Base-by-base conservation (phyloP, 768 basidiomycete genomes). In the Cystobasidium tubakii region DNA sequence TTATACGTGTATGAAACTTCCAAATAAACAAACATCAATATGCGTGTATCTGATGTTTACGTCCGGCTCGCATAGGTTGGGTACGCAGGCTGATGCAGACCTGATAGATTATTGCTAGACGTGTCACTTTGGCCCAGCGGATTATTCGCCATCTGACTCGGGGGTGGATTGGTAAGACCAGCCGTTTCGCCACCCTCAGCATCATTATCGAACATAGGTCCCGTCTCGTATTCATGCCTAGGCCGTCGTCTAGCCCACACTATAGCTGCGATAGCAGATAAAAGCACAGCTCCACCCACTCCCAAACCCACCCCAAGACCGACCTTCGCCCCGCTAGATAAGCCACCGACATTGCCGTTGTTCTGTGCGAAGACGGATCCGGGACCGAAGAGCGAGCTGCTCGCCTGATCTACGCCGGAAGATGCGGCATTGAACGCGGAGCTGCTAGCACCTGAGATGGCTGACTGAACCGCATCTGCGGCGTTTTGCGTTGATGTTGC, bases 391-490 rank as follows among this genome's bases (percentile, higher is more conserved):
- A 54, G 46, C 12, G 66, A 69, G 15, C 46, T 42, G 34, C 66
- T 69, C 7, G 66, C 66, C 25, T 50, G 44, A 9, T 31, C 25
- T 54, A 69, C 15, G 15, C 46, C 25, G 2, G 66, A 69, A 13
- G 66, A 69, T 46, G 66, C 66, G 3, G 66, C 39, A 50, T 42
- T 34, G 34, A 69, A 69, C 15, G 66, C 66, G 2, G 66, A 69
- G 66, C 31, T 50, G 19, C 39, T 44, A 4, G 44, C 39, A n/a
- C 4, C 19, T 21, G 66, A 69, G 9, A 69, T 29, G 27, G 66
- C 36, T 15, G 66, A 69, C 27, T 33, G n/a, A 17, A 69, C 31
- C 9, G 29, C 46, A 27, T 27, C 66, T 12, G 66, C 39, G 7
- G 42, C n/a, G 31, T 69, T 21, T 46, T 31, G 63, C 13, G 60